A percentile compares a stretch with the other conserved stretches of the same genome.
phyloP scores from a whole-genome alignment of 257 asterid species.

The Forsythia viridissima region DNA sequence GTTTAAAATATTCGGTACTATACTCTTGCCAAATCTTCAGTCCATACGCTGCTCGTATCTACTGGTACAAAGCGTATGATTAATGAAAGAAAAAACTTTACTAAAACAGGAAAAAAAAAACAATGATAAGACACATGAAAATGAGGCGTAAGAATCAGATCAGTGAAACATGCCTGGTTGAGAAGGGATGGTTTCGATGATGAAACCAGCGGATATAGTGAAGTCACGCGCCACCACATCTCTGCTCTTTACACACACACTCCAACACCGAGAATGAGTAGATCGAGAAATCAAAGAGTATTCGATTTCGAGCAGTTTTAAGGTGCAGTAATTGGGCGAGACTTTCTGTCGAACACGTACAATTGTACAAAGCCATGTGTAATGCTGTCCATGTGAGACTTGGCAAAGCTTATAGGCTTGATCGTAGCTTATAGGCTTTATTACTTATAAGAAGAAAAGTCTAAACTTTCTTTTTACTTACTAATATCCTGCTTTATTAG shows the following conservation, averaged over 20 bases:
- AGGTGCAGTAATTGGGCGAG: slow-evolving; percentile 23
- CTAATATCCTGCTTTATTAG: no score
- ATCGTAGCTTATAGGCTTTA: no score
- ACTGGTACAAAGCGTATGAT: slow-evolving; percentile 5
- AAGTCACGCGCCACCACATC: slow-evolving; percentile 79
- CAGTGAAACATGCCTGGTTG: slow-evolving; percentile 42
- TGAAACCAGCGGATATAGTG: slow-evolving; percentile 49
- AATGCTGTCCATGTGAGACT: not conserved
- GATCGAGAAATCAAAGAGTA: slow-evolving; percentile 19
- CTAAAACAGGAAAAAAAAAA: not conserved
- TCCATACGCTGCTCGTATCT: slow-evolving; percentile 51
- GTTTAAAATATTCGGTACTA: slow-evolving; percentile 49
- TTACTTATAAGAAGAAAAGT: no score
- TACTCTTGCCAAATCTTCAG: slow-evolving; percentile 41
- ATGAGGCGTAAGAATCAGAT: slow-evolving; percentile 2
- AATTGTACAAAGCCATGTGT: slow-evolving; percentile 38
- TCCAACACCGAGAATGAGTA: not conserved
- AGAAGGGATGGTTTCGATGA: slow-evolving; percentile 45
- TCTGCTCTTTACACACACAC: slow-evolving; percentile 18
- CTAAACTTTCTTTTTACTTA: no score
- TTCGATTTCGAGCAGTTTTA: not conserved
- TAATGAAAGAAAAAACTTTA: slow-evolving; percentile 2
- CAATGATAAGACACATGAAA: slow-evolving; percentile 8
- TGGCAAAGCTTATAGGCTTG: no score
- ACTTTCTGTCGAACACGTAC: slow-evolving; percentile 39